phyloP scores from a whole-genome alignment of 2,329 filamentous ascomycete species.

The Fusarium protoensiforme region DNA sequence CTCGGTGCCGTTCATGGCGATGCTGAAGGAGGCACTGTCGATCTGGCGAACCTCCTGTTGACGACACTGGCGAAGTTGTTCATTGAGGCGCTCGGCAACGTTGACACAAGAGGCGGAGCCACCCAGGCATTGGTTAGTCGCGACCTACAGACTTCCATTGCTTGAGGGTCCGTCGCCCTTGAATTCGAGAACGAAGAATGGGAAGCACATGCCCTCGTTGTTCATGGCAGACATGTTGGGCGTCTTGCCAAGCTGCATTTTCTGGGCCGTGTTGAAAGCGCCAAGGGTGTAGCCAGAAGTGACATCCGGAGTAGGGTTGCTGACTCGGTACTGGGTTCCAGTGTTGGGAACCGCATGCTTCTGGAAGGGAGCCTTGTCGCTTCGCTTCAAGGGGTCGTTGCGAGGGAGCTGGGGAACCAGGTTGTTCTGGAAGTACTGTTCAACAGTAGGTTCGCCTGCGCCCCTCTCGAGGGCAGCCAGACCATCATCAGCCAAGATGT shows the following conservation, averaged over 20 bases:
- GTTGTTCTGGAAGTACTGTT: not conserved
- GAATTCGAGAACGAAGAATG: conserved; percentile 32
- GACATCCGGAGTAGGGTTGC: conserved; percentile 16
- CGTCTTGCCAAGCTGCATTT: not conserved
- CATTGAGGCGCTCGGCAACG: conserved; percentile 45
- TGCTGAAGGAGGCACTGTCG: conserved; percentile 12
- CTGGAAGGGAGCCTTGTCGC: not conserved
- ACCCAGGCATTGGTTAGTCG: conserved; percentile 51
- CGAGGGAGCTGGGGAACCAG: not conserved
- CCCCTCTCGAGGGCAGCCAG: not conserved
- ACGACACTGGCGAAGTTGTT: conserved; percentile 26
- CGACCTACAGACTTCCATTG: conserved; percentile 46
- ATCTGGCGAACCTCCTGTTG: conserved; percentile 42
- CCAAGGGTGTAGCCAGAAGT: conserved; percentile 12
- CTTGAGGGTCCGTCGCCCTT: conserved; percentile 37
- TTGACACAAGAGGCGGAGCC: conserved; percentile 48
- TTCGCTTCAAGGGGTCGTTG: not conserved
- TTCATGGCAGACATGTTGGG: not conserved
- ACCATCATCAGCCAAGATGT: not conserved
- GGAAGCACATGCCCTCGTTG: not conserved
- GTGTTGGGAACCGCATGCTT: conserved; percentile 7
- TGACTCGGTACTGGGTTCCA: conserved; percentile 3
- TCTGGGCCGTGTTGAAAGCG: not conserved
- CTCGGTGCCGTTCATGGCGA: conserved; percentile 33
- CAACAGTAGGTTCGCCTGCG: not conserved